Conservation (phyloP, 257 asterid species). For the Rubia yunnanensis region DNA sequence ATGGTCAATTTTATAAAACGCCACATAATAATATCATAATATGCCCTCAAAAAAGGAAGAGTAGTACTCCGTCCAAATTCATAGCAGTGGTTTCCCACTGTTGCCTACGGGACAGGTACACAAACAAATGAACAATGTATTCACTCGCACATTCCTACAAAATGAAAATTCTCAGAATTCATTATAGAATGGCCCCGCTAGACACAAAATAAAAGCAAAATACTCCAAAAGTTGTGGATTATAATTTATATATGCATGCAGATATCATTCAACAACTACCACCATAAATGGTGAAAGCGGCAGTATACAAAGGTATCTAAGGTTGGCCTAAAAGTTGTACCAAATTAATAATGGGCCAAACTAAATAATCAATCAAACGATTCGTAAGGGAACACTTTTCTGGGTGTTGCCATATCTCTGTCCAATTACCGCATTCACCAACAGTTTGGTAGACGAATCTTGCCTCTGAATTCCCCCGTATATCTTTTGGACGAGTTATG, state of each 20-base stretch:
- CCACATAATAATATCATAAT: no score
- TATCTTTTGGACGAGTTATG: no score
- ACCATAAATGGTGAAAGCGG: not conserved
- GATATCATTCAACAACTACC: not conserved
- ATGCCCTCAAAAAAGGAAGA: no score
- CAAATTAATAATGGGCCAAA: not conserved
- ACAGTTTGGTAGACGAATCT: not conserved
- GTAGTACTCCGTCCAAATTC: no score
- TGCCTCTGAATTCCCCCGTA: not conserved
- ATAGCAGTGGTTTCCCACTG: no score
- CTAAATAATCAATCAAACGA: not conserved
- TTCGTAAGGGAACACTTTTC: not conserved
- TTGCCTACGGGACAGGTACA: no score
- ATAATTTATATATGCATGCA: no score
- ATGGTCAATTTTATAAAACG: no score
- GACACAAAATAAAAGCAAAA: not conserved
- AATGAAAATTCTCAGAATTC: not conserved
- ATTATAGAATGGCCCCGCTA: not conserved
- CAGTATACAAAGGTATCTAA: not conserved
- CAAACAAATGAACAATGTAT: no score
- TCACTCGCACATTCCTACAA: no score
- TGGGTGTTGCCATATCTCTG: not conserved
- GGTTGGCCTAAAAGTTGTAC: not conserved
- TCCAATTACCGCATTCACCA: not conserved
- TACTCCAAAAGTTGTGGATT: not conserved